These are phyloP conservation scores for Paramarasmius palmivorus DNA, from an alignment of 1,284 basidiomycete genomes.

Conservation along the genomic window DNA sequence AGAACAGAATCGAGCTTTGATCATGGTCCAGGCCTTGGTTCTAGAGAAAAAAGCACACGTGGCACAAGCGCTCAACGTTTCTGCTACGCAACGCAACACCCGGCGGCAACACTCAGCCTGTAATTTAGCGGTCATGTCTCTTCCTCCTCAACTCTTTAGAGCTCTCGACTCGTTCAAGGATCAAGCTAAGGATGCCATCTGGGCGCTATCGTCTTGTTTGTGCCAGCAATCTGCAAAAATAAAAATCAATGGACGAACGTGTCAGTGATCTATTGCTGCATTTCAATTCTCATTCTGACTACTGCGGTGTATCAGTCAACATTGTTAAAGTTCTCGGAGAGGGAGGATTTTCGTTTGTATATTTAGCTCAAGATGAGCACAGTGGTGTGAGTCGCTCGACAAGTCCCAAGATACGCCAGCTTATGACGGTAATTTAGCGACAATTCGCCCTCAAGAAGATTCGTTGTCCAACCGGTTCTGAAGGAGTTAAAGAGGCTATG, in stretches of 20 bases:
- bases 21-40: not conserved
- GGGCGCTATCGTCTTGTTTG: slow-evolving; percentile 76
- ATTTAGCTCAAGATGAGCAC: slow-evolving; percentile 84
- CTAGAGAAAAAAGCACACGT: not conserved
- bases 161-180: slow-evolving; percentile 68
- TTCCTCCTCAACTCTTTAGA: slow-evolving; percentile 36
- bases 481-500: slow-evolving; percentile 85
- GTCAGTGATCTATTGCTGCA: slow-evolving; percentile 46
- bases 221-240: slow-evolving; percentile 81
- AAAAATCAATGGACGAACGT: slow-evolving; percentile 92
- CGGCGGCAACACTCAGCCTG: not conserved
- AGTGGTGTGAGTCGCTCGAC: slow-evolving; percentile 60
- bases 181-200: slow-evolving; percentile 77
- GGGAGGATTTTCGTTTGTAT: slow-evolving; percentile 95
- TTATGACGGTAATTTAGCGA: slow-evolving; percentile 43
- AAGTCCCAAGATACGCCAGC: not conserved
- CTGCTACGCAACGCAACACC: not conserved
- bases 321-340: slow-evolving; percentile 91
- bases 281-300: not conserved
- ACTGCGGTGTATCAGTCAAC: slow-evolving; percentile 53
- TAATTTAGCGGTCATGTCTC: slow-evolving; percentile 32
- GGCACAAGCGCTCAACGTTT: not conserved
- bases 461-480: slow-evolving; percentile 78
- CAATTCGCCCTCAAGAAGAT: slow-evolving; percentile 96
- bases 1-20: not conserved